Evolutionary conservation across 371 early-diverging fungal genomes (phyloP).

Genomic region (Phascolomyces articulosus): DNA sequence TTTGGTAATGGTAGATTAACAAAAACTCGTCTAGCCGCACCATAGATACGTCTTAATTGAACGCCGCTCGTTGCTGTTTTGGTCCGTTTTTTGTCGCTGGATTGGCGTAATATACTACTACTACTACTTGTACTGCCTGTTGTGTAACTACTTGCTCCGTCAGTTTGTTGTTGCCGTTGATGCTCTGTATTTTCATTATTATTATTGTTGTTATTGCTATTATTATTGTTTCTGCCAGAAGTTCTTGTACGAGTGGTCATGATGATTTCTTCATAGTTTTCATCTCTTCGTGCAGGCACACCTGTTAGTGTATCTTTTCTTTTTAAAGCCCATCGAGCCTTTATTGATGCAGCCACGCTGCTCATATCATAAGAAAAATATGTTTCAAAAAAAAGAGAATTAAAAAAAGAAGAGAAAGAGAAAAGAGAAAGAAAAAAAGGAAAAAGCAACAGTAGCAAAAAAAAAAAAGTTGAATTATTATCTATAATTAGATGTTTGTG

Average conservation of each 20-base stretch:
- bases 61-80: slow-evolving; percentile 26
- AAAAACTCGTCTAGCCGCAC: slow-evolving; percentile 63
- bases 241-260: slow-evolving; percentile 7
- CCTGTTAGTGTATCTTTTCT: neutral
- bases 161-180: neutral
- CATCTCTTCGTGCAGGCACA: slow-evolving; percentile 13
- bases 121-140: neutral
- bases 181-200: neutral
- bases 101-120: neutral
- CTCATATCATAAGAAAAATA: neutral
- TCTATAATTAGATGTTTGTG: slow-evolving; percentile 1
- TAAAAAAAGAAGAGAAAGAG: neutral
- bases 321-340: neutral
- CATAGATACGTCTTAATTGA: slow-evolving; percentile 32
- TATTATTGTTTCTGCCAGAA: no score
- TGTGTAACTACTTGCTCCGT: neutral
- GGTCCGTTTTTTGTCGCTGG: neutral
- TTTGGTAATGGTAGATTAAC: slow-evolving; percentile 68
- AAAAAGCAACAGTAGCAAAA: neutral
- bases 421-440: slow-evolving; percentile 1
- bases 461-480: neutral
- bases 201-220: no score
- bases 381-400: neutral
- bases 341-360: neutral
- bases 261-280: slow-evolving; percentile 19